Base-by-base conservation (phyloP, 768 basidiomycete genomes). In the Amanita pallidorosea region DNA sequence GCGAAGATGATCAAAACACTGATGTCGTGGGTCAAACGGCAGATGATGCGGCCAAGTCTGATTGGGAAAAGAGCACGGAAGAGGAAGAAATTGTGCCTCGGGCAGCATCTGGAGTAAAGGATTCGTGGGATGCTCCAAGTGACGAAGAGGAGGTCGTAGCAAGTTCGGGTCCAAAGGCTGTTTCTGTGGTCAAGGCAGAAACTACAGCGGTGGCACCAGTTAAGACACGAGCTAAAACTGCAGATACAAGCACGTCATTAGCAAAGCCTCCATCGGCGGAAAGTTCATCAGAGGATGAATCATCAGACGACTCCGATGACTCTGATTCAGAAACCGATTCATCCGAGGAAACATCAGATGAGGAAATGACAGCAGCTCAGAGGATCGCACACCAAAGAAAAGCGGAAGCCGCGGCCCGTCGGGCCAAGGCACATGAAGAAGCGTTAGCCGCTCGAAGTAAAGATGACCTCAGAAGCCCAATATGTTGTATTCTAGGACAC, bases 401-500 rank as follows among this genome's bases (percentile, higher is more conserved):
- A 67, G 84, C 82, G 0, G 86, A 88, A 56, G 91, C 92, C n/a
- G 84, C 84, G 33, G 85, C 78, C 17, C 80, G 91, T 40, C 77
- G 79, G 46, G 77, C 80, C 41, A 85, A 91, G 60, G 83, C 86
- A 7, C 86, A 85, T 57, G 82, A 88, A 64, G 85, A 80, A 25
- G 94, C 96, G 2, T 65, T 94, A 53, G 88, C 93, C 37, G 88
- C 86, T 4, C 70, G 90, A 47, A 90, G 70, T 63, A 92, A 88
- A 65, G 92, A 98, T 57, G 71, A 98, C 63, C 69, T 99, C 43
- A 86, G 96, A 38, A 90, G 86, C 63, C 96, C 96, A 12, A 99
- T 99, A 63, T 98, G 95, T 63, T 97, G 95, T 79, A 99, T 99
- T 60, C 67, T 99, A 55, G 96, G 96, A 53, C 96, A 99, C 65